Evolutionary conservation across 495 filamentous ascomycete species (phyloP).

Genomic region (Talaromyces trachyspermus): DNA sequence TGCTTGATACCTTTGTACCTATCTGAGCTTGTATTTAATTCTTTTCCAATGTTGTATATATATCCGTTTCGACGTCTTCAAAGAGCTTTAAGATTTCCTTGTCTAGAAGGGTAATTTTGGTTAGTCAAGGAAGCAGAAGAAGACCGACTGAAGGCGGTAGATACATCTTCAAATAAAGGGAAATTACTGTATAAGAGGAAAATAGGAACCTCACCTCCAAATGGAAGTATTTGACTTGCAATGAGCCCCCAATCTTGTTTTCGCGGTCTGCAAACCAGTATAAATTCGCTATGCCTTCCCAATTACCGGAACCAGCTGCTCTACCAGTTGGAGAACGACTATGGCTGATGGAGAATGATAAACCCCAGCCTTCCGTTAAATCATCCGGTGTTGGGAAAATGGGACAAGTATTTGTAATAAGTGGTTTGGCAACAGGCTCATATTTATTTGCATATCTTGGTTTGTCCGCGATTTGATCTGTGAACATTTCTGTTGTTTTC

Average conservation of each 20-base stretch:
- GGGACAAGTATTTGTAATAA: too few species aligned
- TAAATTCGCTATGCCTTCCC: slow-evolving; percentile 52
- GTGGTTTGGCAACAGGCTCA: slow-evolving; percentile 39
- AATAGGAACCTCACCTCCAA: slow-evolving; percentile 18
- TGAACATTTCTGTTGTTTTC: slow-evolving; percentile 41
- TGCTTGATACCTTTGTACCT: not conserved
- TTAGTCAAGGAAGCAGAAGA: not conserved
- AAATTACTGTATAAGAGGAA: not conserved
- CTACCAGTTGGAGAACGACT: slow-evolving; percentile 37
- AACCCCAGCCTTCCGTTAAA: slow-evolving; percentile 55
- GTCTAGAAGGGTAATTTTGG: not conserved
- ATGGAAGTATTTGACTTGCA: slow-evolving; percentile 51
- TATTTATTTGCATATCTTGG: slow-evolving; percentile 41
- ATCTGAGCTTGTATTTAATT: not conserved
- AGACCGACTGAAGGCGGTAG: not conserved
- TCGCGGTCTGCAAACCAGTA: slow-evolving; percentile 57
- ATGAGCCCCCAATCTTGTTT: slow-evolving; percentile 51
- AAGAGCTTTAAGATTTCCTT: not conserved
- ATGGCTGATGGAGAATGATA: slow-evolving; percentile 46
- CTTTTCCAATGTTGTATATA: not conserved
- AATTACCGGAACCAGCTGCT: slow-evolving; percentile 38
- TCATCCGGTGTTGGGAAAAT: too few species aligned
- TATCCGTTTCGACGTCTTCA: not conserved
- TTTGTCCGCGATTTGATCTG: slow-evolving; percentile 49
- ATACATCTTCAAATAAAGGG: not conserved